Conservation (phyloP, 768 basidiomycete species). For the Coprinellus micaceus region DNA sequence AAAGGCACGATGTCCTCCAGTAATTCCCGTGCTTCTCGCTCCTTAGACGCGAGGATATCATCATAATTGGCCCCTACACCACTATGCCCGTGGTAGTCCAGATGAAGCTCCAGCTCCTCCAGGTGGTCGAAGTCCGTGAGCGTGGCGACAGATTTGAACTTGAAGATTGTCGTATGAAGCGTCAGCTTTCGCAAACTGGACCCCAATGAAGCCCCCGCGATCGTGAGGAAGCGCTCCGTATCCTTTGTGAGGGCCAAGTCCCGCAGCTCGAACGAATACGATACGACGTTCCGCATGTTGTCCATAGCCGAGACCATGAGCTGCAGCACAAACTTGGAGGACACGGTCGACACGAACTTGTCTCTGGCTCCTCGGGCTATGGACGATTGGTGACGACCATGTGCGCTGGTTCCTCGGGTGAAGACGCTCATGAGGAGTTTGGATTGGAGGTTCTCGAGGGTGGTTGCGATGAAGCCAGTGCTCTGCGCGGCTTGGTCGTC, state of each 20-base stretch:
- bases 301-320: conserved; percentile 30
- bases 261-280: conserved; percentile 36
- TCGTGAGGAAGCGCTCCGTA: conserved; percentile 26
- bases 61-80: neutral
- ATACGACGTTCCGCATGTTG: conserved; percentile 31
- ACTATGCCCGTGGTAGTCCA: conserved; percentile 24
- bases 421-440: no score
- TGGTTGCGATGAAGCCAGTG: neutral
- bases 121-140: conserved; percentile 28
- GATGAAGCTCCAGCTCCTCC: conserved; percentile 32
- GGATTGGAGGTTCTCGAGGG: neutral
- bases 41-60: neutral
- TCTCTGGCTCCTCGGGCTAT: neutral
- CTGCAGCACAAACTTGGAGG: conserved; percentile 22
- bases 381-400: neutral
- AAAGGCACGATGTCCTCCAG: conserved; percentile 28
- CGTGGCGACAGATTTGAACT: conserved; percentile 26
- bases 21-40: conserved; percentile 16
- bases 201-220: conserved; percentile 25
- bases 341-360: conserved; percentile 5
- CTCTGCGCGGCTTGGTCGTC: neutral
- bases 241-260: conserved; percentile 30
- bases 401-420: no score
- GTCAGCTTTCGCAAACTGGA: conserved; percentile 32
- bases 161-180: conserved; percentile 30